A percentile compares a stretch with the other conserved stretches of the same genome.
These are phyloP conservation scores for Schizosaccharomyces octosporus DNA, from an alignment of 805 yeast genomes.

Conservation along the genomic window DNA sequence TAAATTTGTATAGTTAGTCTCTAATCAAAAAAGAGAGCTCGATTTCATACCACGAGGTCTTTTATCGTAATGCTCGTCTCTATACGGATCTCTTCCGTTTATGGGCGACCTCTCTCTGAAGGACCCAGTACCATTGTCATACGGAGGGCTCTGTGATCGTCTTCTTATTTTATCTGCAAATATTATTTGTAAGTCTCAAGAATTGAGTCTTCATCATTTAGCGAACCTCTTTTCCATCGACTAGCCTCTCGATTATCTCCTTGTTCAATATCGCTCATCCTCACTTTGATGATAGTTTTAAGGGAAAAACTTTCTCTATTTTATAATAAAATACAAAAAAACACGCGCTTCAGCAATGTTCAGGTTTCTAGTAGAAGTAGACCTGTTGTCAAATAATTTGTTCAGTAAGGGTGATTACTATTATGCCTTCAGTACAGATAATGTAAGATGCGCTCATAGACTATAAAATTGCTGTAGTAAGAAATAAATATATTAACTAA, in stretches of 20 bases:
- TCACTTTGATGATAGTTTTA: too few relatives aligned
- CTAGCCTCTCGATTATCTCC: background rate
- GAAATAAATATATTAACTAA: too few relatives aligned
- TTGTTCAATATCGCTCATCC: too few relatives aligned
- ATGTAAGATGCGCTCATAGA: too few relatives aligned
- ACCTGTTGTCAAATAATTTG: too few relatives aligned
- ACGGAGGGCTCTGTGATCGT: background rate
- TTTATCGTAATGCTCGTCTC: background rate
- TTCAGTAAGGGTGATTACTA: too few relatives aligned
- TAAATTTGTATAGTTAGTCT: background rate
- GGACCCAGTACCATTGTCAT: background rate
- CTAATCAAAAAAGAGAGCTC: background rate
- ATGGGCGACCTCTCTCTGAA: background rate
- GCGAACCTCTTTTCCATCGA: background rate
- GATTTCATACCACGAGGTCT: background rate
- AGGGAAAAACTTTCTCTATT: too few relatives aligned
- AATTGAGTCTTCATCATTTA: background rate
- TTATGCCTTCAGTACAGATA: too few relatives aligned
- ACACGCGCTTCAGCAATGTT: too few relatives aligned
- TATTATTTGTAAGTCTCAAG: background rate
- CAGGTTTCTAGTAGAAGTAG: too few relatives aligned
- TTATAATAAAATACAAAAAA: too few relatives aligned
- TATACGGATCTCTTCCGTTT: background rate
- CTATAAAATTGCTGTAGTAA: too few relatives aligned
- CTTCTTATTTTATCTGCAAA: background rate